These are phyloP conservation scores for Nothophoma quercina DNA, from an alignment of 2,329 filamentous ascomycete species.

Conservation along the genomic window DNA sequence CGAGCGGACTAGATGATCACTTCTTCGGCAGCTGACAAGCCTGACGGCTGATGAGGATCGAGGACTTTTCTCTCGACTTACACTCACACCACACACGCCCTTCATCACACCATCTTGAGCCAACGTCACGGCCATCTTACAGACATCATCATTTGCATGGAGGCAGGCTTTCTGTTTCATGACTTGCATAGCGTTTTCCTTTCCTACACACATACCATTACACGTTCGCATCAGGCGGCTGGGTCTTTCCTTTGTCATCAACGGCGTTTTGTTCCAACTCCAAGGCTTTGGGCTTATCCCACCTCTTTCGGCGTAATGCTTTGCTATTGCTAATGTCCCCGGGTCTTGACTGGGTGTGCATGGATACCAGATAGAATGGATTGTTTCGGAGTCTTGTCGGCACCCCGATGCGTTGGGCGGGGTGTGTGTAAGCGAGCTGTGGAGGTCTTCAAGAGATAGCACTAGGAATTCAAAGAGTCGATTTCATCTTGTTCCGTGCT, in stretches of 20 bases:
- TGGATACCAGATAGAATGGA: slow-evolving; percentile 4
- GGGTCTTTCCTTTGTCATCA: slow-evolving; percentile 20
- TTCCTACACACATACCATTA: slow-evolving; percentile 25
- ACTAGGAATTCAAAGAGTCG: slow-evolving; percentile 2
- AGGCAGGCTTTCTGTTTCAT: slow-evolving; percentile 36
- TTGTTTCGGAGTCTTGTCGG: neutral
- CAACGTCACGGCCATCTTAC: neutral
- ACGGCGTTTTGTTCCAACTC: slow-evolving; percentile 21
- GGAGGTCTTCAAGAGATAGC: neutral
- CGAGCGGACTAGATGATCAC: neutral
- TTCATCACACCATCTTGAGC: neutral
- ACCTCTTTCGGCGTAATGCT: slow-evolving; percentile 28
- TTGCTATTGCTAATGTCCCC: slow-evolving; percentile 14
- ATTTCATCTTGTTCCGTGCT: neutral
- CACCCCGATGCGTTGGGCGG: neutral
- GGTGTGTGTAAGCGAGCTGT: neutral
- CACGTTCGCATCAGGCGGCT: slow-evolving; percentile 34
- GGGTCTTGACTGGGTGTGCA: neutral
- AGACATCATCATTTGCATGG: slow-evolving; percentile 24
- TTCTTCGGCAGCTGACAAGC: neutral
- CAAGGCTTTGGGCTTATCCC: slow-evolving; percentile 12
- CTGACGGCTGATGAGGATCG: no score
- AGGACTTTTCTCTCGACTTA: no score
- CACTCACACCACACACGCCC: neutral
- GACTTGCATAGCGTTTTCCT: slow-evolving; percentile 49